A percentile compares a stretch with the other conserved stretches of the same genome.
Evolutionary conservation across 768 basidiomycete species (phyloP).

Genomic region (Russula sp.): DNA sequence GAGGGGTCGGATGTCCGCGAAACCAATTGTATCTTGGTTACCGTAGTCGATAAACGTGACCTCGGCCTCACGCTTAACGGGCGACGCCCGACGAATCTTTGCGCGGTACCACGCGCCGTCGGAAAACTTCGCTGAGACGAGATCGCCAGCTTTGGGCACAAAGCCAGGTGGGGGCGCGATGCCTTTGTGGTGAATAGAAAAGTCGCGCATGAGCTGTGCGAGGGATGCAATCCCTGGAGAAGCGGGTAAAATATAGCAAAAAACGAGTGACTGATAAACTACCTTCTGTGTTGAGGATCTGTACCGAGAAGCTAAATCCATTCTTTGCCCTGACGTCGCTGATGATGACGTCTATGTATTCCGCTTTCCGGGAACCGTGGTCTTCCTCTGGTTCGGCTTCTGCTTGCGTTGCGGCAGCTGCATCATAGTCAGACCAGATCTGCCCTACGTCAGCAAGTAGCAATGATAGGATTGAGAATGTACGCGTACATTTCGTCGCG

Average conservation of each 20-base stretch:
- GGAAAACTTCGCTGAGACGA: slow-evolving; percentile 92
- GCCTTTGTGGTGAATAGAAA: slow-evolving; percentile 77
- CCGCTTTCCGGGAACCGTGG: slow-evolving; percentile 57
- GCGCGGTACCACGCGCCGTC: slow-evolving; percentile 97
- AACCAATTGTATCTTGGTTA: slow-evolving; percentile 85
- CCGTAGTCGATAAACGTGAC: slow-evolving; percentile 95
- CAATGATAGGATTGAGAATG: background rate
- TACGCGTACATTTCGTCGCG: slow-evolving; percentile 62
- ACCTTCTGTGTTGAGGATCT: slow-evolving; percentile 90
- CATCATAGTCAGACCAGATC: slow-evolving; percentile 87
- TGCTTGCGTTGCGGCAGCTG: slow-evolving; percentile 54
- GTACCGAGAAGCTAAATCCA: slow-evolving; percentile 85
- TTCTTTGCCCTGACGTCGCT: slow-evolving; percentile 74
- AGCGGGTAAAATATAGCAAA: background rate
- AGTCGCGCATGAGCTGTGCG: slow-evolving; percentile 92
- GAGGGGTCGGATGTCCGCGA: slow-evolving; percentile 80
- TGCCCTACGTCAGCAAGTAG: slow-evolving; percentile 29
- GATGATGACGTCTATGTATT: slow-evolving; percentile 90
- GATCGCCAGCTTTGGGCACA: slow-evolving; percentile 75
- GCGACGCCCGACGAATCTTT: slow-evolving; percentile 78
- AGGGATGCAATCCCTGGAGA: slow-evolving; percentile 77
- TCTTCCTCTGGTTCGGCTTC: slow-evolving; percentile 43
- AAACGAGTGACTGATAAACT: slow-evolving; percentile 18
- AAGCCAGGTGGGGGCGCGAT: slow-evolving; percentile 61
- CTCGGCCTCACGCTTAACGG: slow-evolving; percentile 89